Evolutionary conservation across 2,329 filamentous ascomycete genomes (phyloP).

Genomic region (Plectosphaerella sp.): DNA sequence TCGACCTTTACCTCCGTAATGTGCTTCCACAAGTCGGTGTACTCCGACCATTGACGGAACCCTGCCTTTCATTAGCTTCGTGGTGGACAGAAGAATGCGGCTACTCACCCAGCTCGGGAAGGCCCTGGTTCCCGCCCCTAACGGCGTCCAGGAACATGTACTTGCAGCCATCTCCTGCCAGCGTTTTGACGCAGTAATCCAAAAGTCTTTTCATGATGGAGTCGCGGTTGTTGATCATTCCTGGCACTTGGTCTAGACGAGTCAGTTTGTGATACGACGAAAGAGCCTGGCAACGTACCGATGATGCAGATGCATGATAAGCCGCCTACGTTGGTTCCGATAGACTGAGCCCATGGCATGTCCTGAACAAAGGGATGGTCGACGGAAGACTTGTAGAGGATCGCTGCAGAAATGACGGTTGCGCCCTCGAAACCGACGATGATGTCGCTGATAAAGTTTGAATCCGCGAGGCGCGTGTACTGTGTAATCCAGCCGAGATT

Average conservation of each 20-base stretch:
- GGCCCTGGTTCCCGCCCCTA: slow-evolving; percentile 43
- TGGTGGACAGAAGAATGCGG: not conserved
- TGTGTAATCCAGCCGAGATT: slow-evolving; percentile 57
- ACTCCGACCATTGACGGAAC: slow-evolving; percentile 54
- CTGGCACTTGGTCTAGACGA: slow-evolving; percentile 36
- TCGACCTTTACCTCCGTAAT: slow-evolving; percentile 7
- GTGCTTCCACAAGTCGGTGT: slow-evolving; percentile 50
- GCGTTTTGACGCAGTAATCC: slow-evolving; percentile 42
- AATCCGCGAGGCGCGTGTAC: slow-evolving; percentile 46
- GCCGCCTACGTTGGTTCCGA: slow-evolving; percentile 49
- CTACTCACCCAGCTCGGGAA: slow-evolving; percentile 46
- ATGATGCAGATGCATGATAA: slow-evolving; percentile 57
- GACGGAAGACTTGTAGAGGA: slow-evolving; percentile 46
- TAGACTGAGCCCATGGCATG: slow-evolving; percentile 49
- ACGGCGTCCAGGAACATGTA: slow-evolving; percentile 52
- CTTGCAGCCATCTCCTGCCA: slow-evolving; percentile 45
- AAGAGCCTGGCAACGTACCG: slow-evolving; percentile 33
- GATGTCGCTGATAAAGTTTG: slow-evolving; percentile 45
- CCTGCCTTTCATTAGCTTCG: slow-evolving; percentile 29
- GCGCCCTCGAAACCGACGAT: slow-evolving; percentile 46
- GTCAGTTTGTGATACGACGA: not conserved
- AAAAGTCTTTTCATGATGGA: slow-evolving; percentile 49
- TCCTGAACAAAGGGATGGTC: slow-evolving; percentile 45
- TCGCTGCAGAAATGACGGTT: slow-evolving; percentile 46
- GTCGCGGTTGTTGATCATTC: slow-evolving; percentile 38